A percentile compares a stretch with the other conserved stretches of the same genome.
Conservation (phyloP, 1,284 basidiomycete species). For the Mycena citricolor region DNA sequence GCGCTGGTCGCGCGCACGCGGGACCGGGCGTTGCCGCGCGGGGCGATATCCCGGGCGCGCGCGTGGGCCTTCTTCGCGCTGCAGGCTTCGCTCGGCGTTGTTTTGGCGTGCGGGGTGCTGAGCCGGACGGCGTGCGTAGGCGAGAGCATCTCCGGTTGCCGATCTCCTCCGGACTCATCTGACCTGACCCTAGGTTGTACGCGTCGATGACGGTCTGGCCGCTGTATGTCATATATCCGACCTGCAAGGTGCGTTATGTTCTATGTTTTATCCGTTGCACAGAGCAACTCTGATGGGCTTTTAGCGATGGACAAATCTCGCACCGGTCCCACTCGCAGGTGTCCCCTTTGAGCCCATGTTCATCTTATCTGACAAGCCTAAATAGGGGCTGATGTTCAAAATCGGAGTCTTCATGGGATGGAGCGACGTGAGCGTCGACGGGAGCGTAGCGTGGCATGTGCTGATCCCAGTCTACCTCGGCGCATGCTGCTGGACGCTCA, state of each 20-base stretch:
- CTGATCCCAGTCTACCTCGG: conserved; percentile 29
- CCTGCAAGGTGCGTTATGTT: conserved; percentile 29
- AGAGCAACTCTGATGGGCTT: background rate
- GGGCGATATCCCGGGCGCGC: conserved; percentile 28
- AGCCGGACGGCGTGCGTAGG: conserved; percentile 26
- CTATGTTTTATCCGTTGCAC: background rate
- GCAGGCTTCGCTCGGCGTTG: conserved; percentile 28
- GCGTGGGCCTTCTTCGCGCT: conserved; percentile 33
- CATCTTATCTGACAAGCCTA: background rate
- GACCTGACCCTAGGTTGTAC: conserved; percentile 24
- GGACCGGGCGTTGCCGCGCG: conserved; percentile 31
- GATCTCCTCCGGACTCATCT: background rate
- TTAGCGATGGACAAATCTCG: conserved; percentile 34
- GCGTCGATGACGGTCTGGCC: conserved; percentile 31
- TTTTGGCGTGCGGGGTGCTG: conserved; percentile 24
- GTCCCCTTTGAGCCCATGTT: too few relatives aligned
- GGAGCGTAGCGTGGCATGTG: conserved; percentile 27
- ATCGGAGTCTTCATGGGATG: conserved; percentile 36
- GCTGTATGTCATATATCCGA: conserved; percentile 34
- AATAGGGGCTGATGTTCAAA: conserved; percentile 35
- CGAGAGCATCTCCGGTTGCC: too few relatives aligned
- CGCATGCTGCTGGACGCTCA: conserved; percentile 31
- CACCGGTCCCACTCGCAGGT: conserved; percentile 32
- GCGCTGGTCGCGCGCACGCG: conserved; percentile 32
- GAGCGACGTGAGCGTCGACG: conserved; percentile 27